Evolutionary conservation across 345 rosid species (phyloP).

Genomic region (Crucihimalaya himalaica): DNA sequence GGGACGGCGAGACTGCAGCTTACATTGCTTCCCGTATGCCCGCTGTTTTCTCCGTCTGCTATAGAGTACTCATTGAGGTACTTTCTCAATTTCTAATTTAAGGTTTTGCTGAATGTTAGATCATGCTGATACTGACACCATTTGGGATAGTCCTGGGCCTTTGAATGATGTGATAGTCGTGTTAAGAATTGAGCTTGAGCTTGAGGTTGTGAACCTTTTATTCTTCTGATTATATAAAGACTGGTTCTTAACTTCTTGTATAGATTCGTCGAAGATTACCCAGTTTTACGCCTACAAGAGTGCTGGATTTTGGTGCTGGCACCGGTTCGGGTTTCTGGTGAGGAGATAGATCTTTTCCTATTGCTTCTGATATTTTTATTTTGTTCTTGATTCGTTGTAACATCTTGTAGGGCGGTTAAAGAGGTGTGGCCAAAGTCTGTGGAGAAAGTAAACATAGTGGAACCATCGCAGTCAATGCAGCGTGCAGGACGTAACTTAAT

Average conservation of each 20-base stretch:
- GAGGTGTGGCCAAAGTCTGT: slow-evolving; percentile 90
- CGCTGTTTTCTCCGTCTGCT: slow-evolving; percentile 84
- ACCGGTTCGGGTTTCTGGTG: slow-evolving; percentile 97
- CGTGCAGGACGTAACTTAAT: slow-evolving; percentile 83
- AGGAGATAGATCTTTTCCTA: slow-evolving; percentile 22
- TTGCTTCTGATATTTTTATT: background rate
- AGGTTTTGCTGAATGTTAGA: background rate
- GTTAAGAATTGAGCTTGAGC: background rate
- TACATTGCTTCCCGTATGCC: slow-evolving; percentile 98
- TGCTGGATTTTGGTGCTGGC: slow-evolving; percentile 93
- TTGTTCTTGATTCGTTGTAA: slow-evolving; percentile 9
- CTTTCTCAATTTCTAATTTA: background rate
- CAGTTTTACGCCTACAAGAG: slow-evolving; percentile 64
- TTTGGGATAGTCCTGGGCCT: background rate
- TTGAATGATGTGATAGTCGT: too few relatives aligned
- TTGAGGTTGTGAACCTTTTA: background rate
- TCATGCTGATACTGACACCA: background rate
- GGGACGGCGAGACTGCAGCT: slow-evolving; percentile 82
- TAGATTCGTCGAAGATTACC: slow-evolving; percentile 80
- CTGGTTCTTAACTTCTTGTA: background rate
- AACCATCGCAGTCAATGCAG: slow-evolving; percentile 97
- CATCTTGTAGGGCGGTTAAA: slow-evolving; percentile 64
- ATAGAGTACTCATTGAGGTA: slow-evolving; percentile 82
- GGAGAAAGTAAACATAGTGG: slow-evolving; percentile 74
- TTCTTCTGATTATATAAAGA: background rate